Conservation (phyloP, 345 rosid species). For the Eucalyptus decipiens region DNA sequence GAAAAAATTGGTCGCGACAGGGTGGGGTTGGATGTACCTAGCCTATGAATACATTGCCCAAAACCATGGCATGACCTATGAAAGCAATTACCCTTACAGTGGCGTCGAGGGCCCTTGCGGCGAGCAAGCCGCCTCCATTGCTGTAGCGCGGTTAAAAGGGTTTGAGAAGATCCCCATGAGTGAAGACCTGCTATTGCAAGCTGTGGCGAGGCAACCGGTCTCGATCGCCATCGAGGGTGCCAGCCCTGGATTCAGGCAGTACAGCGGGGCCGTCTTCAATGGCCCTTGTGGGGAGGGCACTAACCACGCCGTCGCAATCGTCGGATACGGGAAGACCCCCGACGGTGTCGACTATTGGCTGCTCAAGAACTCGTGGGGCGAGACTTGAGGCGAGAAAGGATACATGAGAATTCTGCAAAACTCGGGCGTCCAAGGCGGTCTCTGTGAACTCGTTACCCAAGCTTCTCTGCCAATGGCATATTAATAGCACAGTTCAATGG, state of each 20-base stretch:
- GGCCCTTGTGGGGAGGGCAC: constrained; percentile 11
- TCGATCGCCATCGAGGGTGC: constrained; percentile 22
- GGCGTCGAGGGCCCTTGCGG: too few species aligned
- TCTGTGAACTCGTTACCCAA: background rate
- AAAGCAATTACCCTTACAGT: background rate
- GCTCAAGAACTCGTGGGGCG: constrained; percentile 41
- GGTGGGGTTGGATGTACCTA: constrained; percentile 13
- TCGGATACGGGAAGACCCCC: constrained; percentile 24
- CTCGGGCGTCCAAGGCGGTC: background rate
- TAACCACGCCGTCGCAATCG: constrained; percentile 7
- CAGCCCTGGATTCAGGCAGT: constrained; percentile 3
- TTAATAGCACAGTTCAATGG: background rate
- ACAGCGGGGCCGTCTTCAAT: constrained; percentile 14
- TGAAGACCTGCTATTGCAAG: too few species aligned
- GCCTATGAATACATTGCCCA: constrained; percentile 11
- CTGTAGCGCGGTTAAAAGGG: too few species aligned
- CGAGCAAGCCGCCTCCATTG: too few species aligned
- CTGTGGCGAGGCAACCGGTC: constrained; percentile 26
- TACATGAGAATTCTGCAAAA: background rate
- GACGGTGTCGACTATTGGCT: constrained; percentile 28
- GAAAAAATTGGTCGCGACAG: too few species aligned
- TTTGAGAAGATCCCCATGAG: too few species aligned
- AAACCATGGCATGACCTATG: constrained; percentile 10
- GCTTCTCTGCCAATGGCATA: background rate
- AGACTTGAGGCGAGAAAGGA: background rate